Evolutionary conservation across 768 basidiomycete species (phyloP), one percentile per base, ranked within the genome.

Genomic region (Panellus pusillus): DNA sequence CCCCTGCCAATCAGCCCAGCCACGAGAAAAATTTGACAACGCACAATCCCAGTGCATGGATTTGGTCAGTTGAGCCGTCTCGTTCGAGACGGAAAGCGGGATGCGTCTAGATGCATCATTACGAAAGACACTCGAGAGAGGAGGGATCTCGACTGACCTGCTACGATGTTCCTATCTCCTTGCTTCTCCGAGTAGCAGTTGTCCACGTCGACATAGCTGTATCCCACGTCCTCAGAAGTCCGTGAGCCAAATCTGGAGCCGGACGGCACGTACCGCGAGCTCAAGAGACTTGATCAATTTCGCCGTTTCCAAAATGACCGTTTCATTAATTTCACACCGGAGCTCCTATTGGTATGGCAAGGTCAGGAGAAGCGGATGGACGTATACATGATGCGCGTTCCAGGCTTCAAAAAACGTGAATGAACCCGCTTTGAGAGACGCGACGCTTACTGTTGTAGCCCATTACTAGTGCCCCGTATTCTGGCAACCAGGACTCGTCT

Each of bases 301-400:
- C 2, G 84, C 78, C 0, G 78, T 80, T 53, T 78, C 65, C 11
- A 83, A 57, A 17, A 85, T 72, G 17, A 81, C 70, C 0, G 63
- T 67, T 63, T 85, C 82, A 52, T 83, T 70, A 58, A 86, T 84
- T 57, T 78, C 72, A 63, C 84, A 86, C 82, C 84, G 59, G 9
- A 17, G 36, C 14, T 50, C 6, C 38, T 46, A 28, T 35, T 45
- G 17, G 46, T 31, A 18, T 38, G 31, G 31, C 32, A 24, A 35
- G 27, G 50, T 44, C 9, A 14, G 3, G 24, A n/a, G 36, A 29
- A 36, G 12, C 24, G 31, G 13, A 13, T 6, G 31, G 13, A 61
- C 75, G 46, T 55, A 84, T n/a, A n/a, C 83, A 59, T 84, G 77
- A 63, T 82, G 84, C 7, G 83, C 85, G 64, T 87, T 86, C 85